These are phyloP conservation scores for Gossypioides kirkii DNA, from an alignment of 345 rosid genomes.

Conservation along the genomic window DNA sequence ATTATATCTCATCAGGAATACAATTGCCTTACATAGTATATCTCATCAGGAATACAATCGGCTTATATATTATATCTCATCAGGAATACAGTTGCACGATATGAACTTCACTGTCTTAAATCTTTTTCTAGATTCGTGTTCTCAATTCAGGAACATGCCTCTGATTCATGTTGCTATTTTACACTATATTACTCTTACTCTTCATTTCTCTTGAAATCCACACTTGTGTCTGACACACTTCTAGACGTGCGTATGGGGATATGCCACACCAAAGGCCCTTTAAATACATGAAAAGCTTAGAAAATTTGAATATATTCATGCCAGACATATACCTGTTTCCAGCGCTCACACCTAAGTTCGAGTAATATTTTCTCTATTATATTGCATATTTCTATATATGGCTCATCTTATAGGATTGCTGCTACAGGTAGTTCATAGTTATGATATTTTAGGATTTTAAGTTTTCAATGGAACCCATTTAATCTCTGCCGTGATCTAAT, in stretches of 20 bases:
- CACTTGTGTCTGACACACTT: not conserved
- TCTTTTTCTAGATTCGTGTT: not conserved
- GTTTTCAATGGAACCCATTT: not conserved
- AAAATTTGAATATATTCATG: not conserved
- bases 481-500: not conserved
- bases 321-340: not conserved
- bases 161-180: not conserved
- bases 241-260: not conserved
- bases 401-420: not conserved
- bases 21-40: conserved; percentile 29
- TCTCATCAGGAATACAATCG: conserved; percentile 47
- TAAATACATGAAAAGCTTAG: not conserved
- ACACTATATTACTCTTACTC: not conserved
- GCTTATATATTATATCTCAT: not conserved
- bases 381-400: not conserved
- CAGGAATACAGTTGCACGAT: not conserved
- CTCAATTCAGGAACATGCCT: not conserved
- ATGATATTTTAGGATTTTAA: not conserved
- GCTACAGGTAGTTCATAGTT: not conserved
- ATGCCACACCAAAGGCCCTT: not conserved
- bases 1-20: not conserved
- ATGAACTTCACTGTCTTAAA: not conserved
- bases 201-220: not conserved
- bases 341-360: not conserved
- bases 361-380: not conserved